phyloP scores from a whole-genome alignment of 169 alveolate genomes.

The Cystoisospora suis region DNA sequence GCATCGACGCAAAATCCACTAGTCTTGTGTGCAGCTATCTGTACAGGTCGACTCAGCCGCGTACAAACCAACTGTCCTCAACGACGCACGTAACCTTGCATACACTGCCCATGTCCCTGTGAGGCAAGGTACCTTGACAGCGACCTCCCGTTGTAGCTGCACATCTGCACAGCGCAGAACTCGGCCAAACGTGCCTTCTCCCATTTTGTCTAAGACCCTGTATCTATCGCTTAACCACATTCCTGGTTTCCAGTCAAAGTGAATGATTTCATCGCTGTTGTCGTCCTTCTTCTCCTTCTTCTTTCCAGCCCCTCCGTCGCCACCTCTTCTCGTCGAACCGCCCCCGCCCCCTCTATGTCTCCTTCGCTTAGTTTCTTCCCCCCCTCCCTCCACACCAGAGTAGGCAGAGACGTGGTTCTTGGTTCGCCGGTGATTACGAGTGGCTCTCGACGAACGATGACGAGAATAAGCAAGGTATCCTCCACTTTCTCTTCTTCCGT shows the following conservation, averaged over 20 bases:
- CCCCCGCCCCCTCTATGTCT: background rate
- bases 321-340: background rate
- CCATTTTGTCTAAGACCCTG: constrained; percentile 86
- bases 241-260: constrained; percentile 73
- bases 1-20: too few relatives aligned
- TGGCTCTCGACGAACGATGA: too few relatives aligned
- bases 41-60: too few relatives aligned
- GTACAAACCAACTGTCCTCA: too few relatives aligned
- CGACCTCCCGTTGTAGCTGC: constrained; percentile 80
- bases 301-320: constrained; percentile 3
- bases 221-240: constrained; percentile 79
- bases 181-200: constrained; percentile 99
- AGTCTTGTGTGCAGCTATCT: too few relatives aligned
- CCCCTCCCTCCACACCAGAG: background rate
- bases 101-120: too few relatives aligned
- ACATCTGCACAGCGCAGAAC: constrained; percentile 90
- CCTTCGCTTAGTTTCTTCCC: background rate
- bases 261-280: constrained; percentile 71
- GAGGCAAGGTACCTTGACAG: constrained; percentile 89
- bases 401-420: too few relatives aligned
- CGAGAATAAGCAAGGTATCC: too few relatives aligned
- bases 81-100: too few relatives aligned
- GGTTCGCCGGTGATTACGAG: too few relatives aligned
- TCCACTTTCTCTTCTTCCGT: too few relatives aligned
- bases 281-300: constrained; percentile 66